Conservation (phyloP, 2,329 filamentous ascomycete species). For the Aspergillus pseudoterreus region DNA sequence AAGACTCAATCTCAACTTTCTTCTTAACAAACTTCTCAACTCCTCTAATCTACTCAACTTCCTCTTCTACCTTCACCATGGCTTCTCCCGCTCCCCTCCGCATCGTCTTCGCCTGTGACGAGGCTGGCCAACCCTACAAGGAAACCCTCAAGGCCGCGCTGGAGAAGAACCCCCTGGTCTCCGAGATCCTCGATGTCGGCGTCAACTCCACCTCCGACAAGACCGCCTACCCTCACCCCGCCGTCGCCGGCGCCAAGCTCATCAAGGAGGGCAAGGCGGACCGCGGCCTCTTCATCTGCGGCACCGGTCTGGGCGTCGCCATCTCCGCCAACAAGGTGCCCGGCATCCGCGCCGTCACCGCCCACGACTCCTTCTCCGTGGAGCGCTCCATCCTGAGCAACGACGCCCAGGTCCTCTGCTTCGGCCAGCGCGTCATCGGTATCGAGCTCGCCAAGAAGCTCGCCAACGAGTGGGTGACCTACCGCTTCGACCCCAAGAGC, state of each 20-base stretch:
- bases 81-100: conserved; percentile 44
- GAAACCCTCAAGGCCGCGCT: conserved; percentile 71
- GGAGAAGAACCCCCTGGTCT: conserved; percentile 62
- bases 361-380: conserved; percentile 80
- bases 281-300: conserved; percentile 74
- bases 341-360: conserved; percentile 81
- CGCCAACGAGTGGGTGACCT: conserved; percentile 79
- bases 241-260: conserved; percentile 64
- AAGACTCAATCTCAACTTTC: background rate
- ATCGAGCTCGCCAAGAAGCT: conserved; percentile 74
- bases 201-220: conserved; percentile 64
- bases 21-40: background rate
- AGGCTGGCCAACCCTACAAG: conserved; percentile 76
- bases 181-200: conserved; percentile 69
- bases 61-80: conserved; percentile 21
- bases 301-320: conserved; percentile 81
- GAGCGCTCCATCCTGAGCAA: conserved; percentile 79
- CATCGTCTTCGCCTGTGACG: conserved; percentile 63
- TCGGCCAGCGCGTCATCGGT: conserved; percentile 80
- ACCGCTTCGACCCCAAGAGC: conserved; percentile 69
- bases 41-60: conserved; percentile 3
- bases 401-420: conserved; percentile 81
- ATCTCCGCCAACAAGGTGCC: conserved; percentile 87
- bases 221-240: conserved; percentile 76
- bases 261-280: conserved; percentile 57